Conservation (phyloP, 495 filamentous ascomycete genomes). For the Penicillium flavigenum region DNA sequence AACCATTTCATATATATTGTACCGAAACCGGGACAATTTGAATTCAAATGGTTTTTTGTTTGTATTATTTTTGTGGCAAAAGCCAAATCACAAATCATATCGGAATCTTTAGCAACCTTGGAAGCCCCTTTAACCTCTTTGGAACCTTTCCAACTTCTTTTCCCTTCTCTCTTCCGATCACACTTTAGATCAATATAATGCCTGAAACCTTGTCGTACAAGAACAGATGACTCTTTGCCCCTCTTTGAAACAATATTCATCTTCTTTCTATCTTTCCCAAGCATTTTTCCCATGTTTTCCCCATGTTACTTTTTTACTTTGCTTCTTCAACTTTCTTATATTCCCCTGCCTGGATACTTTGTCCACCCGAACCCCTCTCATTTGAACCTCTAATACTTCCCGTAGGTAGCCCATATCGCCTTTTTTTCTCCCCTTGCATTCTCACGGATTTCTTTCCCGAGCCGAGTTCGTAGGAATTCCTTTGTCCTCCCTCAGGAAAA, state of each 20-base stretch:
- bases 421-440: not conserved
- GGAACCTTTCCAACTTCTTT: not conserved
- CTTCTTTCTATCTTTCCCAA: conserved; percentile 2
- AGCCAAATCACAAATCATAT: conserved; percentile 25
- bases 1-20: not conserved
- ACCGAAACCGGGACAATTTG: conserved; percentile 11
- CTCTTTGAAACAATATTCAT: conserved; percentile 1
- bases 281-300: not conserved
- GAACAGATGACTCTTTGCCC: conserved; percentile 6
- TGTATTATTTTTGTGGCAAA: conserved; percentile 18
- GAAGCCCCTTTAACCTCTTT: conserved; percentile 18
- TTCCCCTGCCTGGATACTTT: not conserved
- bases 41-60: not conserved
- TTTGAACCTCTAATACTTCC: not conserved
- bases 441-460: conserved; percentile 1
- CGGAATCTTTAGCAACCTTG: conserved; percentile 4
- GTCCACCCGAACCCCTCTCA: not conserved
- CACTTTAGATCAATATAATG: not conserved
- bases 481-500: not conserved
- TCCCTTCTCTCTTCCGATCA: not conserved
- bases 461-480: not conserved
- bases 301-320: conserved; percentile 8
- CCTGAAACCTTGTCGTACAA: not conserved
- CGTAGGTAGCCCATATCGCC: not conserved
- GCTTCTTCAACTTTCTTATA: conserved; percentile 6